phyloP scores from a whole-genome alignment of 73 alveolate genomes.

The Tetrahymena thermophila region DNA sequence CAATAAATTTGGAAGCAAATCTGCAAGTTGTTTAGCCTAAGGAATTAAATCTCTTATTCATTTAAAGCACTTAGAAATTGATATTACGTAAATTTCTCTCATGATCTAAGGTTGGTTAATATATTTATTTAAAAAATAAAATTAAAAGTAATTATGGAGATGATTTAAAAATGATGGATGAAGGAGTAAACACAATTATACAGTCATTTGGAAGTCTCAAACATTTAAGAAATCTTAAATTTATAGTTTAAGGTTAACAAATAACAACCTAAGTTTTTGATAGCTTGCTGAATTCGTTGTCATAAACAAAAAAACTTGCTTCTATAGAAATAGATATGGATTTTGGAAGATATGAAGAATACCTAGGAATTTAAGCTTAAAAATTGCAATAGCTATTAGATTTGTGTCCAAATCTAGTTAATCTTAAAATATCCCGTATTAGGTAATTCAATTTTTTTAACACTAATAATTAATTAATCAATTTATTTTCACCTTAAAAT shows the following conservation, averaged over 20 bases:
- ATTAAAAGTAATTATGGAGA: not conserved
- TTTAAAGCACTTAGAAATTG: not conserved
- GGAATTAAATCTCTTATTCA: not conserved
- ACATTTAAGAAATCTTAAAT: not conserved
- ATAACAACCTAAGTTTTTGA: not conserved
- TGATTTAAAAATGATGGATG: not conserved
- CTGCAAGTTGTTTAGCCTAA: not conserved
- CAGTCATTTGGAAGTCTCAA: not conserved
- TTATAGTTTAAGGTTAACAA: not conserved
- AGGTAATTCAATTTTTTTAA: not conserved
- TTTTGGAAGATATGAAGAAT: not conserved
- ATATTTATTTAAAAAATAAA: not conserved
- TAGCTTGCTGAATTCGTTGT: not conserved
- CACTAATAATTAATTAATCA: not conserved
- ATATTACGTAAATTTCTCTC: not conserved
- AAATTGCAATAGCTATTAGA: not conserved
- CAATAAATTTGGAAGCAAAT: not conserved
- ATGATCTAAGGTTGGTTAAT: too few relatives aligned
- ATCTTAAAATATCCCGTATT: not conserved
- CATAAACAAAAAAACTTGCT: not conserved
- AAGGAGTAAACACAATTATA: not conserved
- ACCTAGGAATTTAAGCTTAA: not conserved
- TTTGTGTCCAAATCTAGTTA: not conserved
- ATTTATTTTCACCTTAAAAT: not conserved
- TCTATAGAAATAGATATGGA: not conserved